Conservation (phyloP, 495 filamentous ascomycete genomes). For the Neurospora hispaniola region DNA sequence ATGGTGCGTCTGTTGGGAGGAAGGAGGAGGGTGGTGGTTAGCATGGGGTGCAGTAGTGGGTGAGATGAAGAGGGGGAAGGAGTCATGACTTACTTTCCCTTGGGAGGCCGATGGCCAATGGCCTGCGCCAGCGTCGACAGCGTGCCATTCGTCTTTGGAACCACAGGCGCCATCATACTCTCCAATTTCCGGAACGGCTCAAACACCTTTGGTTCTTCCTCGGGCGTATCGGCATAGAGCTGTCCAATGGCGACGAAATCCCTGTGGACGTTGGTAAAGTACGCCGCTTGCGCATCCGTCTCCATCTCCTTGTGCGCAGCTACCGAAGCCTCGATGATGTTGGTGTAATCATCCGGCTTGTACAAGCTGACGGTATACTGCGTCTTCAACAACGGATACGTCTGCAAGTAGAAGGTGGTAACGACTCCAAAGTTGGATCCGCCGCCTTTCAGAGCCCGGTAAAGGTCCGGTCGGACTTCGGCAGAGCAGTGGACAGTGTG, state of each 20-base stretch:
- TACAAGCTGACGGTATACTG: background rate
- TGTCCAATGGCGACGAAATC: slow-evolving; percentile 7
- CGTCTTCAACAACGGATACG: background rate
- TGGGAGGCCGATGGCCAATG: background rate
- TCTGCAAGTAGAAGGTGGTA: slow-evolving; percentile 33
- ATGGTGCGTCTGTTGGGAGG: slow-evolving; percentile 10
- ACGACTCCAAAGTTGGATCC: slow-evolving; percentile 53
- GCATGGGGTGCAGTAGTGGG: slow-evolving; percentile 3
- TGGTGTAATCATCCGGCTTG: background rate
- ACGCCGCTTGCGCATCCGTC: background rate
- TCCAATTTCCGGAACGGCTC: background rate
- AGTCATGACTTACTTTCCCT: slow-evolving; percentile 3
- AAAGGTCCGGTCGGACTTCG: slow-evolving; percentile 32
- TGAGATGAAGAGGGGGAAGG: slow-evolving; percentile 1
- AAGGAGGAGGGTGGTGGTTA: background rate
- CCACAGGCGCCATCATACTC: slow-evolving; percentile 9
- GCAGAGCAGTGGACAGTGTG: slow-evolving; percentile 24
- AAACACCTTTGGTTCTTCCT: background rate
- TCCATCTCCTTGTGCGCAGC: background rate
- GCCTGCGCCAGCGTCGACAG: slow-evolving; percentile 11
- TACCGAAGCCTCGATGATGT: slow-evolving; percentile 3
- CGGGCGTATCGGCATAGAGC: slow-evolving; percentile 9
- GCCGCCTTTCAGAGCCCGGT: slow-evolving; percentile 45
- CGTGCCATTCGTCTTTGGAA: slow-evolving; percentile 7
- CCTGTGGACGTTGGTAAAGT: slow-evolving; percentile 11